Conservation (phyloP, 192 early-diverging fungal species). For the Linnemannia schmuckeri region DNA sequence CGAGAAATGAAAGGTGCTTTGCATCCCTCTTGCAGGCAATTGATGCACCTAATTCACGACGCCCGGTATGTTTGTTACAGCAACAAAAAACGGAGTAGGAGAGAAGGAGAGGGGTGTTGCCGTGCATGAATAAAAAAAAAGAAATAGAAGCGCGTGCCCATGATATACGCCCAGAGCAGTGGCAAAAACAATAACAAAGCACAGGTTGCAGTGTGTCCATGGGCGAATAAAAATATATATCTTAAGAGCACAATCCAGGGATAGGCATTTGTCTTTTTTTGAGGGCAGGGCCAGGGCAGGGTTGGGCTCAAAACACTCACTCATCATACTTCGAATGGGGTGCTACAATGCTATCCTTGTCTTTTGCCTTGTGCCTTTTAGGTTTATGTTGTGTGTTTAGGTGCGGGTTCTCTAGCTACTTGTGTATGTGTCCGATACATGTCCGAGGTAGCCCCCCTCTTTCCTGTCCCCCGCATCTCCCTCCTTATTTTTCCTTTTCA, state of each 20-base stretch:
- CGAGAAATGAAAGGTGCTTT: too few species aligned
- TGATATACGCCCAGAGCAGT: neutral
- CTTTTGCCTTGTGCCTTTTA: neutral
- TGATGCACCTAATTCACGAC: neutral
- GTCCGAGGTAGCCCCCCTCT: neutral
- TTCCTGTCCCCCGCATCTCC: neutral
- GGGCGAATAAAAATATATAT: neutral
- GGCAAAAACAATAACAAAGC: neutral
- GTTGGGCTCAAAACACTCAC: slow-evolving; percentile 2
- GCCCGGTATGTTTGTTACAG: neutral
- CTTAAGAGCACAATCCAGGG: neutral
- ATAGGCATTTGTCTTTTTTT: neutral
- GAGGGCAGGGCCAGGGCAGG: neutral
- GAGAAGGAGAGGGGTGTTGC: neutral
- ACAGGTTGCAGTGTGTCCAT: too few species aligned
- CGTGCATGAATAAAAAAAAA: neutral
- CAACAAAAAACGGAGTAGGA: neutral
- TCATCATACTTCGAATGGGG: neutral
- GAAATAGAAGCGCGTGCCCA: neutral
- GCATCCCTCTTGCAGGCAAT: too few species aligned
- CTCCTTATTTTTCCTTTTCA: neutral
- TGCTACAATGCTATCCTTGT: neutral
- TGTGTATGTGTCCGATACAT: neutral
- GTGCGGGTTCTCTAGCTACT: neutral
- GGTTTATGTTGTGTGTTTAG: neutral